phyloP scores from a whole-genome alignment of 495 filamentous ascomycete species.

The Hypoxylon perforatum region DNA sequence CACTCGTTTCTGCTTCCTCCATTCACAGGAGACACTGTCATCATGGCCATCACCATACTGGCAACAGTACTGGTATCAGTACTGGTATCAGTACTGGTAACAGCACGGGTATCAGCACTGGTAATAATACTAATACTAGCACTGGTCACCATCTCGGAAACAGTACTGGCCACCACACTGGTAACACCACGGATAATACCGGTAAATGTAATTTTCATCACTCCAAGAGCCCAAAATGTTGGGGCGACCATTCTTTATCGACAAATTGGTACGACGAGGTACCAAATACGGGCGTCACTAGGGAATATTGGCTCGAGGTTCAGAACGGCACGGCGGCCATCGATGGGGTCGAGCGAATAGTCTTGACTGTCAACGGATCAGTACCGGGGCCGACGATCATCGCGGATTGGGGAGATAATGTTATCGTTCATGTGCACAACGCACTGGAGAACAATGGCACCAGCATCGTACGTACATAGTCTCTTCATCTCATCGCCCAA shows the following conservation, averaged over 20 bases:
- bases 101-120: too few species aligned
- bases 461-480: constrained; percentile 39
- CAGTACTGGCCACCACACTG: too few species aligned
- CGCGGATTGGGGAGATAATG: constrained; percentile 57
- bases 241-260: constrained; percentile 42
- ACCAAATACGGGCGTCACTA: constrained; percentile 54
- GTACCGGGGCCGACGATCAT: constrained; percentile 55
- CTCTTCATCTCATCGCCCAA: background rate
- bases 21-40: constrained; percentile 14
- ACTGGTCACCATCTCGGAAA: too few species aligned
- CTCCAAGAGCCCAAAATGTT: constrained; percentile 35
- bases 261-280: constrained; percentile 45
- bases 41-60: constrained; percentile 23
- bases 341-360: constrained; percentile 56
- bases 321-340: constrained; percentile 56
- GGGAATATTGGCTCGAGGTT: constrained; percentile 56
- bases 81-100: too few species aligned
- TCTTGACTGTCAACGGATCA: constrained; percentile 55
- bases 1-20: constrained; percentile 21
- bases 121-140: too few species aligned
- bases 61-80: too few species aligned
- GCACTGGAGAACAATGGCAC: constrained; percentile 23
- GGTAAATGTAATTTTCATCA: constrained; percentile 38
- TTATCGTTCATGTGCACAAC: constrained; percentile 37
- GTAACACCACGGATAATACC: too few species aligned